Evolutionary conservation across 768 basidiomycete genomes (phyloP).

Genomic region (Collybiopsis confluens): DNA sequence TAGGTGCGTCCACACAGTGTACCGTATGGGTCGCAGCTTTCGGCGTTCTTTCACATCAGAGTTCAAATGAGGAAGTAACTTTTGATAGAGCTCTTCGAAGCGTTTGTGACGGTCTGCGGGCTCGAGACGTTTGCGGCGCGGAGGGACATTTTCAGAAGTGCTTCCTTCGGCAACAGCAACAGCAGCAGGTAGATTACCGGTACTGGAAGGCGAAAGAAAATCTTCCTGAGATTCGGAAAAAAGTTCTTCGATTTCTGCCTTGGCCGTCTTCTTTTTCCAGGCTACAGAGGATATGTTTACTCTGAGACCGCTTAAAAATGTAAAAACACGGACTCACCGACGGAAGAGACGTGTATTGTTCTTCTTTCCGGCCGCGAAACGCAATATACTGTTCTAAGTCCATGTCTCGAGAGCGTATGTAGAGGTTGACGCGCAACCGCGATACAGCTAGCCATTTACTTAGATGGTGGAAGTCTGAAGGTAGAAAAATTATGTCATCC

Average conservation of each 20-base stretch:
- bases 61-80: not conserved
- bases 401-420: not conserved
- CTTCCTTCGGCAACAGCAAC: not conserved
- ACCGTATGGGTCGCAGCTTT: slow-evolving; percentile 20
- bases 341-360: not conserved
- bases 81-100: slow-evolving; percentile 5
- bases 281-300: not conserved
- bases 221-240: not conserved
- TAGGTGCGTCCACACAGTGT: slow-evolving; percentile 34
- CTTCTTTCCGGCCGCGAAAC: not conserved
- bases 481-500: not conserved
- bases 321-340: not conserved
- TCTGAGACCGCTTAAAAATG: not conserved
- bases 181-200: not conserved
- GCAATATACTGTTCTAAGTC: not conserved
- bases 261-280: not conserved
- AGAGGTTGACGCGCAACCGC: not conserved
- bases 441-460: not conserved
- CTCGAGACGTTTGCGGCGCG: slow-evolving; percentile 1
- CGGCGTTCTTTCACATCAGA: not conserved
- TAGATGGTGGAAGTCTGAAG: not conserved
- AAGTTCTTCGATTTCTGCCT: slow-evolving; percentile 3
- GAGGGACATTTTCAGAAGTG: not conserved
- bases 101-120: not conserved
- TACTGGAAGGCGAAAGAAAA: not conserved